A percentile compares a stretch with the other conserved stretches of the same genome.
Conservation (phyloP, 345 rosid species). For the Citrus mangshanensis region DNA sequence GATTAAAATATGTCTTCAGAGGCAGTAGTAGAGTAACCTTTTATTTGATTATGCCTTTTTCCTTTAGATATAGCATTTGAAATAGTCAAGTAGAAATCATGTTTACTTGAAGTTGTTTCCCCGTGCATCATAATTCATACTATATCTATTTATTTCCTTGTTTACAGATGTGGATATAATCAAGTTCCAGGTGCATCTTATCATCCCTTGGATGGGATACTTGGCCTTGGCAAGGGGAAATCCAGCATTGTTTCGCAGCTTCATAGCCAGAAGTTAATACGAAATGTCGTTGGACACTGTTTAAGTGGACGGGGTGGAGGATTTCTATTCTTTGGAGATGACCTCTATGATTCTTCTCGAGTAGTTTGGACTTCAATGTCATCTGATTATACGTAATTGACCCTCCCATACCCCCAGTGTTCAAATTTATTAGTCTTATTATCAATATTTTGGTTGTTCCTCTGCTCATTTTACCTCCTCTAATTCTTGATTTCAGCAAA, state of each 20-base stretch:
- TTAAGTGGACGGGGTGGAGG: slow-evolving; percentile 84
- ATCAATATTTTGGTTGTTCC: not conserved
- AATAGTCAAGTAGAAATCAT: not conserved
- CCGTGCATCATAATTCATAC: not conserved
- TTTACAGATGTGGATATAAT: slow-evolving; percentile 82
- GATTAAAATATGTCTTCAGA: not conserved
- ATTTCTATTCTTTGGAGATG: slow-evolving; percentile 80
- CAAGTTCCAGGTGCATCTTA: slow-evolving; percentile 59
- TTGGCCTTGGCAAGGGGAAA: slow-evolving; percentile 94
- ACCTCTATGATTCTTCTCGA: slow-evolving; percentile 60
- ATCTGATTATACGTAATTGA: slow-evolving; percentile 43
- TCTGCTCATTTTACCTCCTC: slow-evolving; percentile 8
- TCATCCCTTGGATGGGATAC: slow-evolving; percentile 89
- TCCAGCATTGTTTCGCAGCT: slow-evolving; percentile 83
- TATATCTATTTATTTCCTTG: not conserved
- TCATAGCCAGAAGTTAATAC: slow-evolving; percentile 53
- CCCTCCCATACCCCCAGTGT: not conserved
- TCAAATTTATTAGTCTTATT: slow-evolving; percentile 14
- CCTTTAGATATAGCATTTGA: no score
- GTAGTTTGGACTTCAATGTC: slow-evolving; percentile 86
- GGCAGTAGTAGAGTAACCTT: not conserved
- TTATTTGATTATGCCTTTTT: not conserved
- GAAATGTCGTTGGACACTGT: slow-evolving; percentile 86
- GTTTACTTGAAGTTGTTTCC: slow-evolving; percentile 12
- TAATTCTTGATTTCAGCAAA: slow-evolving; percentile 41